Base-by-base conservation (phyloP, 2,329 filamentous ascomycete species). In the Trichophyton verrucosum region DNA sequence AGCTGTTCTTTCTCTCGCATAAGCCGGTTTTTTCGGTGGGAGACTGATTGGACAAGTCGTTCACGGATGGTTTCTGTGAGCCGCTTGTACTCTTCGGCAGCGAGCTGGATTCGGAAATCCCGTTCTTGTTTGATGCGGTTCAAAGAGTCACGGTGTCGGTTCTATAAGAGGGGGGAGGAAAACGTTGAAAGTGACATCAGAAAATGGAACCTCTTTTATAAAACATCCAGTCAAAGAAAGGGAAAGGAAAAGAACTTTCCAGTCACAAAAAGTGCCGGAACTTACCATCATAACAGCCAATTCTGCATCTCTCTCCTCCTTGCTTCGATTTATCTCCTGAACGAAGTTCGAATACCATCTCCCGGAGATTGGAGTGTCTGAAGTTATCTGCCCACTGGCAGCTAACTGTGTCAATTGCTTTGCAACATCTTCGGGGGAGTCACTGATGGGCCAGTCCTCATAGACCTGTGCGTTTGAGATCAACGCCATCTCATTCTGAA, bases 401-500 rank as follows among this genome's bases (percentile, higher is more conserved):
- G 77, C 76, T 61, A 82, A 79, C 61, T 81, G 77, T 64, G 80
- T 77, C 62, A 83, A 82, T 68, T 87, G 75, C 66, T 85, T 82
- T 58, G 81, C 79, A 64, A 91, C 84, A 61, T 88, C 83, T 64
- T 90, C 86, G 55, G 80, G 77, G 22, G 75, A 76, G 65, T 86
- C 83, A 13, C 82, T 82, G 60, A 96, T 80, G 57, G 89, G 84
- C 63, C 84, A 82, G 63, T 85, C 80, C 59, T 81, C 79, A 72
- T 95, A 95, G 0, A 89, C 87, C 69, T 96, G 87, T 59, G 94
- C 88, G 66, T 88, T 86, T 72, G 90, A 86, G 66, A 96, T 89
- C 53, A 95, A 81, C 62, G 83, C 89, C 75, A 91, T 91, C 73
- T 96, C 91, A 65, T 89, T 86, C 75, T 96, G 91, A n/a, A 96